Evolutionary conservation across 805 yeast species (phyloP).

Genomic region (Henningerozyma blattae): DNA sequence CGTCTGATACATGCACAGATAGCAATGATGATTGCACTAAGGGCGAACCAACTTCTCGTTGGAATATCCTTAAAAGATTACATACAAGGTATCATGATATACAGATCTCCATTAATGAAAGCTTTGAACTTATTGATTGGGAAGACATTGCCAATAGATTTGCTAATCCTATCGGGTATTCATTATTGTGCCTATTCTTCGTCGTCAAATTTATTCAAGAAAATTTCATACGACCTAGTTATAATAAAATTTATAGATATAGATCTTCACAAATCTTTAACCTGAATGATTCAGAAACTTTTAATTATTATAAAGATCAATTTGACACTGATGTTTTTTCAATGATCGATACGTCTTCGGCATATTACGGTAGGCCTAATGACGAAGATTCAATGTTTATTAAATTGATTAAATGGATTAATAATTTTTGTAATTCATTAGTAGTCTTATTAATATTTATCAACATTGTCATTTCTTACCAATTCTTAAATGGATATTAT

Average conservation of each 20-base stretch:
- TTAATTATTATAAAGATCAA: conserved; percentile 8
- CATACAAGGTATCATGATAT: conserved; percentile 15
- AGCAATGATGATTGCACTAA: neutral
- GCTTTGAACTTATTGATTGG: conserved; percentile 20
- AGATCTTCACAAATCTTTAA: conserved; percentile 17
- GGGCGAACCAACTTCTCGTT: too few species aligned
- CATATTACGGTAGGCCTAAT: neutral
- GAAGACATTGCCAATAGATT: conserved; percentile 14
- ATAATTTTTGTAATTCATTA: conserved; percentile 5
- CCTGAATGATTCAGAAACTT: conserved; percentile 16
- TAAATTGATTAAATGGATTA: conserved; percentile 7
- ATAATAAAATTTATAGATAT: conserved; percentile 7
- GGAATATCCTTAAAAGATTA: too few species aligned
- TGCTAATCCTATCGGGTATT: conserved; percentile 18
- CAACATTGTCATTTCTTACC: conserved; percentile 10
- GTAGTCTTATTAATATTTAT: conserved; percentile 4
- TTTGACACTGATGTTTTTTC: neutral
- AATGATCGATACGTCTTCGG: neutral
- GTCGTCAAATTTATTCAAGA: conserved; percentile 19
- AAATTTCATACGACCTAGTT: conserved; percentile 18
- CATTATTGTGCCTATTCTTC: conserved; percentile 11
- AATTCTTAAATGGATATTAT: conserved; percentile 11
- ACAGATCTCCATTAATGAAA: conserved; percentile 13
- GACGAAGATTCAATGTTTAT: conserved; percentile 7
- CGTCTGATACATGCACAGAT: neutral